Base-by-base conservation (phyloP, 2,329 filamentous ascomycete species). In the Penicillium sp. region DNA sequence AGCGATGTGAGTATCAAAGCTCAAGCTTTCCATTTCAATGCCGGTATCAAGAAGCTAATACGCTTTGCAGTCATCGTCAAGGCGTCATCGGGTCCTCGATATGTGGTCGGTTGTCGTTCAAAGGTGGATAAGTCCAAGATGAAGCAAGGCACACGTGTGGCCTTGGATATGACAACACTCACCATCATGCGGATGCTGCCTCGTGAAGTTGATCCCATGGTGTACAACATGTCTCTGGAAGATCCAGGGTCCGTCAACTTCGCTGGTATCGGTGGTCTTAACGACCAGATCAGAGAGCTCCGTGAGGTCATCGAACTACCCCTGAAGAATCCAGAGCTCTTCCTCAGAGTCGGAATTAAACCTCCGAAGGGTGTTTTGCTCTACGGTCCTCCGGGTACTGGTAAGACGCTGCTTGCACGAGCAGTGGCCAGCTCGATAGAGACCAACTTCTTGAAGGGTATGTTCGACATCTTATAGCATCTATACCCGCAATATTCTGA, bases 161-260 rank as follows among this genome's bases (percentile, higher is more conserved):
- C 93, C 31, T 84, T 98, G 53, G 93, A 98, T 67, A 98, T 98
- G 93, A 98, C 93, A 45, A 98, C 93, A 19, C 85, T 98, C 61
- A 98, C 93, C 53, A 98, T 98, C 72, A 98, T 98, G 93, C 88
- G 93, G 65, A 98, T 98, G 93, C 79, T 98, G 41, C 94, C 93
- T 53, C 86, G 93, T 70, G 93, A 98, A 76, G 94, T 98, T 67
- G 93, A 98, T 67, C 93, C 93, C 19, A 79, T 98, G 60, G 93
- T 98, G 61, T 98, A 98, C 81, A 98, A 98, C 78, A 98, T 98
- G 93, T 98, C 93, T 19, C 74, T 98, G 62, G 93, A 98, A 71
- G 93, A 98, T 68, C 93, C 93, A 0, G 93, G 93, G 6, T 91
- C 97, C 71, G 85, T 98, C 71, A 96, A 88, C 76, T 98, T 98